Percentiles rank a stretch among this genome's conserved stretches.
phyloP scores from a whole-genome alignment of 257 asterid species.

The Buddleja alternifolia region DNA sequence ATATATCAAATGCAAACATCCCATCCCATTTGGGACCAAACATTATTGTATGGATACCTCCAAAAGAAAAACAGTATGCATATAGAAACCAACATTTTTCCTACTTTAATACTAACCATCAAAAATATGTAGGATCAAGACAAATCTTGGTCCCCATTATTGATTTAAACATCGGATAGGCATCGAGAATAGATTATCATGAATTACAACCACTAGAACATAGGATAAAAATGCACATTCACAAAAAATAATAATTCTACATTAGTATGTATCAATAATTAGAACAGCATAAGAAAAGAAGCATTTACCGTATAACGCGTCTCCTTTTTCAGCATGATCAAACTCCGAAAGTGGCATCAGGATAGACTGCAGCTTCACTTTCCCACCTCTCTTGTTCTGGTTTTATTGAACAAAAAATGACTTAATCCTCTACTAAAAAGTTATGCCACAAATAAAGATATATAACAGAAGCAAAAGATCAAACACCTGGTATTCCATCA shows the following conservation, averaged over 20 bases:
- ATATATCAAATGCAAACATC: not conserved
- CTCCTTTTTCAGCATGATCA: constrained; percentile 67
- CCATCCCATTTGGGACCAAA: not conserved
- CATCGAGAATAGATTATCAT: not conserved
- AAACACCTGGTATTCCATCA: constrained; percentile 81
- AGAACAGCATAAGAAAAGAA: not conserved
- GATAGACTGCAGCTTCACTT: constrained; percentile 62
- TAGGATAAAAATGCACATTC: constrained; percentile 17
- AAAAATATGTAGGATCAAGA: not conserved
- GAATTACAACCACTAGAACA: constrained; percentile 23
- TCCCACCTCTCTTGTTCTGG: constrained; percentile 68
- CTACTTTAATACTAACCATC: constrained; percentile 13
- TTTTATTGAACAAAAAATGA: not conserved
- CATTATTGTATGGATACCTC: not conserved
- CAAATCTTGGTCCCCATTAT: constrained; percentile 28
- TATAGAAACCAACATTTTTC: not conserved
- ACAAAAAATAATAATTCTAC: constrained; percentile 6
- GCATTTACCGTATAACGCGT: constrained; percentile 62
- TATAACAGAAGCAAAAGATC: not conserved
- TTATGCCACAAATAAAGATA: not conserved
- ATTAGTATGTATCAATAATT: not conserved
- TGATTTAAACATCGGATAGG: constrained; percentile 20
- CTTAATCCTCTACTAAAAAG: not conserved
- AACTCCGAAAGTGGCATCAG: constrained; percentile 62
- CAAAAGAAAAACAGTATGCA: not conserved